Evolutionary conservation across 1,139 yeast genomes (phyloP), one percentile per base, ranked within the genome.

Genomic region (Candida labiduridarum): DNA sequence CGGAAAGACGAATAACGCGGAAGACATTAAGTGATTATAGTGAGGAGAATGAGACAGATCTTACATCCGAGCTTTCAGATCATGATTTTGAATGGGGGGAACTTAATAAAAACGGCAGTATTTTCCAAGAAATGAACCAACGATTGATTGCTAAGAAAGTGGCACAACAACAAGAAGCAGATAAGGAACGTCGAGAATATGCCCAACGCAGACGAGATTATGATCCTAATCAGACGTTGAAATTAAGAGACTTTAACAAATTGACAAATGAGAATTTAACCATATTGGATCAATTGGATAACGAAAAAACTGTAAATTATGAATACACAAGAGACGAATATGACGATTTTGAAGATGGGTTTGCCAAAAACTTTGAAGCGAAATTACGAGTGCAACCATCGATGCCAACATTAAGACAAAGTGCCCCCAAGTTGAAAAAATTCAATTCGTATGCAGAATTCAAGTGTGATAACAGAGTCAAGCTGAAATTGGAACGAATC

Each of bases 31-130:
- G 72, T 49, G 75, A 71, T 35, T 72, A 70, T 49, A 70, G 76
- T 53, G 78, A 72, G 51, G 74, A 62, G 8, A 65, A 68, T 39
- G 77, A 71, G 29, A 75, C 80, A 0, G 78, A 74, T 45, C 65
- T 68, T 35, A 75, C 80, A 0, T 69, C 75, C 1, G 71, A 74
- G 44, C 61, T 74, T 52, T 66, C 72, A 46, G 79, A 72, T 39
- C 76, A 72, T 3, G 79, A 71, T 39, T 72, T 75, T 54, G 78
- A 73, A 47, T 56, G 74, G 44, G 79, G 74, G 51, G 66, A 72
- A 45, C 73, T 74, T 55, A 78, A 76, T 7, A 51, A 50, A 16
- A 52, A 44, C 16, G 77, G 72, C 55, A 76, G 76, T 4, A 67
- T 71, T 11, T 71, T 72, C 49, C 59, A 55, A 41, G 59, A 58